These are phyloP conservation scores for Metschnikowia baotianmanensis DNA, from an alignment of 805 yeast genomes.

Conservation along the genomic window DNA sequence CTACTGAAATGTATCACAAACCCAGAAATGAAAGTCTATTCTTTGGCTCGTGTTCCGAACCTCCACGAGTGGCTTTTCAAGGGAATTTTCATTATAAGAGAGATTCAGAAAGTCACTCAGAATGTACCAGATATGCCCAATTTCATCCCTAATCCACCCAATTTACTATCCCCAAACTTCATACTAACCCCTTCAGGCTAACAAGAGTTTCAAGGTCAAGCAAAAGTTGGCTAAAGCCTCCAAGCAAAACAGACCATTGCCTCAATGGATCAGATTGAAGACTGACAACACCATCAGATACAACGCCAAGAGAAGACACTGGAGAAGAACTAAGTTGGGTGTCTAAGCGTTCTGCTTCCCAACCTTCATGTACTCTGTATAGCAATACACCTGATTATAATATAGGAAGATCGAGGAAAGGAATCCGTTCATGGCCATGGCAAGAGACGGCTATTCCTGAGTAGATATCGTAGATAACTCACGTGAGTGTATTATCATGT, in stretches of 20 bases:
- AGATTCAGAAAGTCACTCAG: no score
- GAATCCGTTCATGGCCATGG: neutral
- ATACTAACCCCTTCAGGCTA: conserved; percentile 57
- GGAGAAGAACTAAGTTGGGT: conserved; percentile 99
- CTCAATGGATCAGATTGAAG: conserved; percentile 99
- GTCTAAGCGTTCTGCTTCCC: conserved; percentile 51
- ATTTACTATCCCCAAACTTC: no score
- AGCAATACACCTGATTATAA: conserved; percentile 19
- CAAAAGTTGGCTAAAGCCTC: conserved; percentile 98
- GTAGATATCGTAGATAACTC: no score
- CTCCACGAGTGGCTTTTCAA: no score
- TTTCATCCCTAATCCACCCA: no score
- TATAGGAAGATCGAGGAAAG: neutral
- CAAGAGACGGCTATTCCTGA: no score
- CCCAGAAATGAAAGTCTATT: no score
- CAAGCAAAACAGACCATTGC: conserved; percentile 99
- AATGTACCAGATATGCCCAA: no score
- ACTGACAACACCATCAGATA: conserved; percentile 96
- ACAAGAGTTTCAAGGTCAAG: conserved; percentile 95
- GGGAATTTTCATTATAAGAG: no score
- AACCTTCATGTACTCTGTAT: conserved; percentile 18
- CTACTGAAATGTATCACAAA: no score
- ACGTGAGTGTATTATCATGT: no score
- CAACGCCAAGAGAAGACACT: conserved; percentile 99
- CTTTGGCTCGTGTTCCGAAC: no score